Evolutionary conservation across 179 eudicot species (phyloP), one percentile per base, ranked within the genome.

Genomic region (Silene noctiflora): DNA sequence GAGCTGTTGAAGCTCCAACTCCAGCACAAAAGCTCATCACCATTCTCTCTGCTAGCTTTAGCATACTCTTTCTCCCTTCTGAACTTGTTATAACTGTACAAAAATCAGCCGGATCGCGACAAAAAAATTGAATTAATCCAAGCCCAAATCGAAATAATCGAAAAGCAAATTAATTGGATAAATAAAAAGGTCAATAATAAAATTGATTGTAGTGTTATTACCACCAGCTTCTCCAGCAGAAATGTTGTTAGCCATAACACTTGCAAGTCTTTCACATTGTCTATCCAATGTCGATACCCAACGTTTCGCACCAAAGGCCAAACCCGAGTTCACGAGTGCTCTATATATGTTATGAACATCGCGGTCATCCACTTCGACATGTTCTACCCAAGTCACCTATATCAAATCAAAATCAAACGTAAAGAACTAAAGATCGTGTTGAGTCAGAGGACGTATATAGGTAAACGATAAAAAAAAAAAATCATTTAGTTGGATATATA

Each of bases 341-440:
- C 84, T 83, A 75, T 88, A 88, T 48, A 83, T 77, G 77, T 56
- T 80, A 56, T 87, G 88, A 67, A 87, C 89, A 2, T 82, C 82
- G 9, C 84, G 83, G 53, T 86, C 90, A 61, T 88, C 88, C 24
- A 81, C 81, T 80, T 86, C 89, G 0, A 84, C 87, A 55, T 88
- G 89, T 76, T 88, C 91, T 13, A 90, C 87, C 96, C 96, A 88
- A 44, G 69, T 83, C 16, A 88, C 88, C 90, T 88, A 51, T 64
- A 16, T 6, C 31, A 69, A 46, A 11, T 21, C 59, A 69, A 69
- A 64, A 25, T 25, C n/a, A 17, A 64, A 27, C 17, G 17, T 11
- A 25, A 29, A 29, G 0, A 35, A 35, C 1, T 29, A 29, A 29
- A 29, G 4, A 29, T 3, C 33, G 8, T 35, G 42, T 35, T 35